Evolutionary conservation across 2,329 filamentous ascomycete species (phyloP).

Genomic region (Botrytis porri): DNA sequence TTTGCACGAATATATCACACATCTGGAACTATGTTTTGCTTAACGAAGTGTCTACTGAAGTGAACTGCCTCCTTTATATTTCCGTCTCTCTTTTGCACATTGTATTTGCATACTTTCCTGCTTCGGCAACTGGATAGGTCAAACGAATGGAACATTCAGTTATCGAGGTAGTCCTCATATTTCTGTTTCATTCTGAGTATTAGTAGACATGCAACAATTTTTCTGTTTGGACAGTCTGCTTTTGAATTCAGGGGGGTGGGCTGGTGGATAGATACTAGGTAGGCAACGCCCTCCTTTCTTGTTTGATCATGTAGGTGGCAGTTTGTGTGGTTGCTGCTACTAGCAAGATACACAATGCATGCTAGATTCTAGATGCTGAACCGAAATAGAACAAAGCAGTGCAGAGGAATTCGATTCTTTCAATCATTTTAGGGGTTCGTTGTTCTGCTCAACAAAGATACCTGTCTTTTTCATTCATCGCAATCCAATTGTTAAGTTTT

Average conservation of each 20-base stretch:
- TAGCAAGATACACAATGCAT: neutral
- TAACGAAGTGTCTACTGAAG: neutral
- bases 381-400: neutral
- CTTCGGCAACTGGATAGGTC: neutral
- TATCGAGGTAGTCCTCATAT: neutral
- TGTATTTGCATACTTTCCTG: neutral
- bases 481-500: neutral
- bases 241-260: neutral
- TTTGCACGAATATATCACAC: neutral
- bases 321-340: neutral
- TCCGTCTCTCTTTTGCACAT: neutral
- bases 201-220: neutral
- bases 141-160: neutral
- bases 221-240: neutral
- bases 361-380: neutral
- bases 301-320: neutral
- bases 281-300: accelerated
- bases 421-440: neutral
- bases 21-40: neutral
- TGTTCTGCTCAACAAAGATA: neutral
- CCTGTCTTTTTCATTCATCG: neutral
- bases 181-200: neutral
- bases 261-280: neutral
- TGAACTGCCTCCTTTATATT: neutral
- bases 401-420: neutral